These are phyloP conservation scores for Suillus weaverae DNA, from an alignment of 768 basidiomycete species.

Conservation along the genomic window DNA sequence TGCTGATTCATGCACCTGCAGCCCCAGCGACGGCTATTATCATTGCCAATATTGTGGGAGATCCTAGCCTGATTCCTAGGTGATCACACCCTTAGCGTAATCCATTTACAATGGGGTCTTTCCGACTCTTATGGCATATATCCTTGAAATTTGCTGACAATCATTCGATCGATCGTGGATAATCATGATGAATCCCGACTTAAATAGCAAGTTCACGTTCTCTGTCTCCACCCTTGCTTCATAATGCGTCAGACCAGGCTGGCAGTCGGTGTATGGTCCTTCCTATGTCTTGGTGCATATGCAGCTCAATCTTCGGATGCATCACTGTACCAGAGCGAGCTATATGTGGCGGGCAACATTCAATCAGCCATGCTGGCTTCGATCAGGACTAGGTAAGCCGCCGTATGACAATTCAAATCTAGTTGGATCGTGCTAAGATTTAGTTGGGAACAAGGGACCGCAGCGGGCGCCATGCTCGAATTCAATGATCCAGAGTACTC, in stretches of 20 bases:
- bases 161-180: too few relatives aligned
- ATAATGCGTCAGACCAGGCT: neutral
- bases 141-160: too few relatives aligned
- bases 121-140: too few relatives aligned
- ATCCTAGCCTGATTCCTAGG: neutral
- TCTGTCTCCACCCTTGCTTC: neutral
- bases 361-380: conserved; percentile 24
- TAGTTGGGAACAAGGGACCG: conserved; percentile 34
- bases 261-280: neutral
- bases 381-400: conserved; percentile 26
- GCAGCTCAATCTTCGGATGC: conserved; percentile 1
- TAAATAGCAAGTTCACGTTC: neutral
- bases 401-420: neutral
- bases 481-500: conserved; percentile 27
- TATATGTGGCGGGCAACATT: conserved; percentile 9
- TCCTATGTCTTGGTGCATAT: conserved; percentile 7
- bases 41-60: neutral
- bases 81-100: neutral
- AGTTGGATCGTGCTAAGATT: neutral
- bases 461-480: conserved; percentile 24
- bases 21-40: neutral
- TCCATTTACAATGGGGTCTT: too few relatives aligned
- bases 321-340: conserved; percentile 5
- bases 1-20: too few relatives aligned
- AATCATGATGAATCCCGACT: neutral